Evolutionary conservation across 1,284 basidiomycete genomes (phyloP), one percentile per base, ranked within the genome.

Genomic region (Trichosporon faecale): DNA sequence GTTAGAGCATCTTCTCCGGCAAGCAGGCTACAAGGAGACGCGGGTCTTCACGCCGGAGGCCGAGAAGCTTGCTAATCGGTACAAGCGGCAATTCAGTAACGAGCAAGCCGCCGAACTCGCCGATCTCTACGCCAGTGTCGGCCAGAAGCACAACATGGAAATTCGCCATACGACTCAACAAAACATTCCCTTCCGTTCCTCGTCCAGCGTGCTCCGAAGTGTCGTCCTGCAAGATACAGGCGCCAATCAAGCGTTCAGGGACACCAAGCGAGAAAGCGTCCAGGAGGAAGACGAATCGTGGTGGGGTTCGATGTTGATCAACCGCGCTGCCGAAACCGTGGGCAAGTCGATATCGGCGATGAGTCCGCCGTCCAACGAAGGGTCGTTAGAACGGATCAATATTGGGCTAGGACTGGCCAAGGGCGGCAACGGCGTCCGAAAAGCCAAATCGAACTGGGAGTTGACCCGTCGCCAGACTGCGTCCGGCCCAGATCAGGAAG

Each of bases 11-110:
- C 86, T 95, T 18, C 85, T 95, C 25, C 86, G 88, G 67, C 91
- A 93, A 79, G 92, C 92, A 0, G 93, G 93, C 3, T 94, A 94
- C 86, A 93, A 92, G 80, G 93, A 94, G 79, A 94, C 92, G 0
- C 87, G 93, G 35, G 87, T 95, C 18, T 91, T 92, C 76, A 93
- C 93, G 0, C 92, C 93, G 6, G 91, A 94, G 80, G 85, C 86
- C 0, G 91, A 93, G 74, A 61, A 61, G 29, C 57, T 61, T 18
- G 57, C 57, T 18, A 61, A n/a, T 27, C 27, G 29, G 27, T 81
- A 46, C 77, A 77, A 33, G 71, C 72, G 40, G 74, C 74, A 33
- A 4, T 73, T 76, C 55, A 77, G 76, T 49, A 75, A 79, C 25
- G 75, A 77, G 25, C 74, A 75, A 7, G 67, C 72, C 31, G 77